Evolutionary conservation across 2,329 filamentous ascomycete species (phyloP), one percentile per base, ranked within the genome.

Genomic region (Gnomoniopsis sp.): DNA sequence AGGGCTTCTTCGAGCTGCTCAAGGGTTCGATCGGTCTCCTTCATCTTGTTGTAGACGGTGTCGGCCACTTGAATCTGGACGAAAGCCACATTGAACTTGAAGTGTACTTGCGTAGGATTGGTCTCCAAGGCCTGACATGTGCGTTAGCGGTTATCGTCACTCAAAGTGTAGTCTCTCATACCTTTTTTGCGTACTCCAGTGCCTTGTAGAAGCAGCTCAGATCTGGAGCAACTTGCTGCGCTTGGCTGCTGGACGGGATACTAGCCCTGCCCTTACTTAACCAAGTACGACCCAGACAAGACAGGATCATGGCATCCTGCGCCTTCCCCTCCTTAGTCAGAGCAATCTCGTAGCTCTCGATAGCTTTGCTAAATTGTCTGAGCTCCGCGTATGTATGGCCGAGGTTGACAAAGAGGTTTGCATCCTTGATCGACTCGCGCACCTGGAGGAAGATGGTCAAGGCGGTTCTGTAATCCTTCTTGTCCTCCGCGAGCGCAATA

Each of bases 61-160:
- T 56, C 58, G 21, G 93, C 93, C 56, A 98, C 87, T 72, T 97
- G 93, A 63, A 96, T 96, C 70, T 98, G 95, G 30, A 98, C 91
- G 69, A 97, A 99, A 0, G 95, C 95, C 30, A 99, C 90, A 69
- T 99, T 99, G 82, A 99, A 99, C 72, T 95, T 91, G 73, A 95
- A 91, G 73, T 96, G 91, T 33, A 93, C 82, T 67, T 96, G 91
- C 4, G 95, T 89, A 0, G 92, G 90, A 1, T 90, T 87, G 56
- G 89, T 83, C 57, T 86, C 84, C 19, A 96, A 84, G 26, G 93
- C 91, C 83, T 89, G 34, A 7, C 15, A 41, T 52, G 12, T 49
- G 68, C 49, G 68, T 61, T 59, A 23, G 34, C 34, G 57, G 66
- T 73, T 63, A 57, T 2, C 19, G 26, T 33, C 19, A 15, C 8